Evolutionary conservation across 768 basidiomycete genomes (phyloP).

Genomic region (Suillus subaureus): DNA sequence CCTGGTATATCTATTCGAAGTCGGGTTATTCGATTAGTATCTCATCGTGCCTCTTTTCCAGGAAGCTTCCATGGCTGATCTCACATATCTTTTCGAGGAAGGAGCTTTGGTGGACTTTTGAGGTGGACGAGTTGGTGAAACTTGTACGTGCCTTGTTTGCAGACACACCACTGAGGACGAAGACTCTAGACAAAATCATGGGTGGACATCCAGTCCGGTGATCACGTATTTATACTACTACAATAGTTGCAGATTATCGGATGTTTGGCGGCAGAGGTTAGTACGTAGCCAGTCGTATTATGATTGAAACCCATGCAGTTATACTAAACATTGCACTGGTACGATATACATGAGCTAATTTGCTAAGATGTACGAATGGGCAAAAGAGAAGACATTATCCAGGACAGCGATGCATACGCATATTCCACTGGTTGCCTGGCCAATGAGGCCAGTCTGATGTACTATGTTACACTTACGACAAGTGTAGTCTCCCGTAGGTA

Average conservation of each 20-base stretch:
- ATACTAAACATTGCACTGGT: neutral
- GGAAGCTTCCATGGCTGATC: slow-evolving; percentile 92
- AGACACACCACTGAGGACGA: slow-evolving; percentile 79
- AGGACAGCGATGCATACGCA: neutral
- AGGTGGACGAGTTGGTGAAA: slow-evolving; percentile 76
- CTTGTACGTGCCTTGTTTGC: slow-evolving; percentile 89
- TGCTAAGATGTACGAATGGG: neutral
- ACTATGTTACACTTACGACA: too few relatives aligned
- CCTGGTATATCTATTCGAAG: slow-evolving; percentile 54
- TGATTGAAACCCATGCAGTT: neutral
- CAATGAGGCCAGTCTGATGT: neutral
- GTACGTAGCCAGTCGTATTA: neutral
- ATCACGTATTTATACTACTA: neutral
- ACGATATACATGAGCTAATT: neutral
- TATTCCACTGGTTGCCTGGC: neutral
- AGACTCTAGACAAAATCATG: slow-evolving; percentile 75
- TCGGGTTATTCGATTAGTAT: neutral
- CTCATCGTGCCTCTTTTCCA: slow-evolving; percentile 32
- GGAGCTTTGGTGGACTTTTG: slow-evolving; percentile 91
- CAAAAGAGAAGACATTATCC: neutral
- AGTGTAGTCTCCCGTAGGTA: too few relatives aligned
- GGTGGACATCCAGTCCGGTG: slow-evolving; percentile 54
- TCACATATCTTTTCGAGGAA: slow-evolving; percentile 89
- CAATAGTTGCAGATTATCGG: neutral
- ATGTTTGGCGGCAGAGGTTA: neutral